Base-by-base conservation (phyloP, 768 basidiomycete genomes). In the Tulasnella sp. region DNA sequence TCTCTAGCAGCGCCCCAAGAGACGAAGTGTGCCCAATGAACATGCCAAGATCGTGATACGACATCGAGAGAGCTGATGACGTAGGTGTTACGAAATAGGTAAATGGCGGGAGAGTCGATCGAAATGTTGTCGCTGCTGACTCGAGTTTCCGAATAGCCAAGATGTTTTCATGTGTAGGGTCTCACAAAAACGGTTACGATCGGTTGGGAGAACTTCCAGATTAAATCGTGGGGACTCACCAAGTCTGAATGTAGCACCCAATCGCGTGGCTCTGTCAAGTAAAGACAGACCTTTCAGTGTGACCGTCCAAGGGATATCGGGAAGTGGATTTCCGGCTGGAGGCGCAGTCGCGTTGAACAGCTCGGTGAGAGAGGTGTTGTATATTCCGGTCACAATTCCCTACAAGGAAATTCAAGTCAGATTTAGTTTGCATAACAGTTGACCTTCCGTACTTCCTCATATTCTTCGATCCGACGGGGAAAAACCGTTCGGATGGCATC, bases 401-500 rank as follows among this genome's bases (percentile, higher is more conserved):
- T 77, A 77, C 9, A 76, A 52, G 27, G 10, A 19, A 12, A 14
- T 31, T 6, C 31, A 27, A 0, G 38, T 56, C 9, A 58, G 58
- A 31, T 2, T n/a, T 18, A 12, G 71, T 72, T 31, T 16, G 21
- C 1, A 3, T 38, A 58, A 27, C 4, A 18, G 38, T 1, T n/a
- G 10, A 1, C 12, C 14, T 19, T 9, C 18, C 75, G 8, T 48
- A 76, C 76, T n/a, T 5, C 58, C 24, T 52, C 76, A 46, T 79
- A 79, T 38, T 79, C 68, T 58, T 74, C 78, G 16, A 79, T 72
- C 18, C 36, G n/a, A 18, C 71, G 39, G 9, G 78, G 78, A 21
- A 79, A 79, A 10, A 74, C 71, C 8, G 78, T 79, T 38, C 71
- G 68, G 24, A 79, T 74, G 16, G 71, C 44, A 52, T 79, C 78